These are phyloP conservation scores for Paramecium octaurelia DNA, from an alignment of 73 alveolate genomes.

Conservation along the genomic window DNA sequence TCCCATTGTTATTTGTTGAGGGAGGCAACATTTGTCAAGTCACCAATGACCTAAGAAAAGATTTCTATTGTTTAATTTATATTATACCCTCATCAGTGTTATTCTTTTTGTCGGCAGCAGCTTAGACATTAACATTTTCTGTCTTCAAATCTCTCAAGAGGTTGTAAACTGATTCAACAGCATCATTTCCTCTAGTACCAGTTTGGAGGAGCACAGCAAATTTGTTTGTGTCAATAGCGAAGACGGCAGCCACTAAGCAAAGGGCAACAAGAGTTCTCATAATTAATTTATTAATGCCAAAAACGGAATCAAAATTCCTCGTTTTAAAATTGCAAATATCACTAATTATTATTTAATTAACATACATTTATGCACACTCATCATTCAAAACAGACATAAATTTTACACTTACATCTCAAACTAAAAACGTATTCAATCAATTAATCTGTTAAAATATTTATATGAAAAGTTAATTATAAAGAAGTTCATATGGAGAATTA, in stretches of 20 bases:
- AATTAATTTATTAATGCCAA: neutral
- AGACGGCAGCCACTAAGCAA: constrained; percentile 41
- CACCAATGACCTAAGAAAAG: constrained; percentile 29
- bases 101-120: constrained; percentile 37
- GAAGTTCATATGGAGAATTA: neutral
- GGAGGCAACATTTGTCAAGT: constrained; percentile 29
- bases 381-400: neutral
- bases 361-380: neutral
- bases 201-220: constrained; percentile 31
- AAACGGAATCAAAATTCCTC: constrained; percentile 7
- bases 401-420: neutral
- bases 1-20: constrained; percentile 15
- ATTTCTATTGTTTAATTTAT: neutral
- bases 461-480: constrained; percentile 30
- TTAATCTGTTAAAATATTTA: constrained; percentile 12
- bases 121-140: constrained; percentile 44
- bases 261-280: constrained; percentile 41
- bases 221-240: constrained; percentile 39
- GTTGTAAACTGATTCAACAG: constrained; percentile 42
- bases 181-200: constrained; percentile 39
- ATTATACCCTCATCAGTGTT: constrained; percentile 26
- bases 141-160: constrained; percentile 39
- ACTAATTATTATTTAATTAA: neutral
- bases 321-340: neutral
- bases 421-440: neutral